These are phyloP conservation scores for Cryphonectria nitschkei DNA, from an alignment of 2,329 filamentous ascomycete species.

Conservation along the genomic window DNA sequence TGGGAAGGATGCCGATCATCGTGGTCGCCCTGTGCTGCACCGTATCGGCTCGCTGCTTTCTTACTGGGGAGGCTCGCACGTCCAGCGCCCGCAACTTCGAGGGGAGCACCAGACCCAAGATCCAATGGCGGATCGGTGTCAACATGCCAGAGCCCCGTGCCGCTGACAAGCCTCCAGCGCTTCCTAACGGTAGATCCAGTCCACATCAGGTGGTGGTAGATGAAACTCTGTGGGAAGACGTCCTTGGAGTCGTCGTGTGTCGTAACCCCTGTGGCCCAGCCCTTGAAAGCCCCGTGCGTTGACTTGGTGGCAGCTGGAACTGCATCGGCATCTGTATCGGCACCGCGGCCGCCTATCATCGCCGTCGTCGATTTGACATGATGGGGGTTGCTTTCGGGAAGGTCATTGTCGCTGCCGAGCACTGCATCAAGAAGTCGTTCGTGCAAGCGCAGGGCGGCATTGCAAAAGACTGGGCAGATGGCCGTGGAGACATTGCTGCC, in stretches of 20 bases:
- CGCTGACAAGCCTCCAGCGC: conserved; percentile 47
- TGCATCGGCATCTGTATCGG: conserved; percentile 1
- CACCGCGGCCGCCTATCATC: not conserved
- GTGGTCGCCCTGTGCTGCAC: not conserved
- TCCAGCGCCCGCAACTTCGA: conserved; percentile 31
- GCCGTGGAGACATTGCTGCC: conserved; percentile 27
- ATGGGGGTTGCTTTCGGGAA: not conserved
- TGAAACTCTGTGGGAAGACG: conserved; percentile 47
- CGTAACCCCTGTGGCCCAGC: conserved; percentile 47
- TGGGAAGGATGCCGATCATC: not conserved
- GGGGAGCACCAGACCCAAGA: conserved; percentile 34
- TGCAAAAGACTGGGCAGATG: conserved; percentile 43
- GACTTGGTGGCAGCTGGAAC: conserved; percentile 8
- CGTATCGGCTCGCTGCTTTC: conserved; percentile 12
- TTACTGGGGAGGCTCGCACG: conserved; percentile 26
- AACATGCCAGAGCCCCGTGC: conserved; percentile 41
- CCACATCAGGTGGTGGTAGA: conserved; percentile 42
- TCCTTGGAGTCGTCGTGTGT: conserved; percentile 49
- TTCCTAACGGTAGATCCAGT: conserved; percentile 44
- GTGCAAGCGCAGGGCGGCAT: conserved; percentile 40
- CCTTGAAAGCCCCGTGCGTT: conserved; percentile 42
- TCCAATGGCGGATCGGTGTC: conserved; percentile 32
- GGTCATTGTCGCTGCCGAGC: conserved; percentile 5
- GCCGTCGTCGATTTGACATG: not conserved
- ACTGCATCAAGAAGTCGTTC: conserved; percentile 41